Conservation (phyloP, 148 eudicot species). For the Chenopodium suecicum region DNA sequence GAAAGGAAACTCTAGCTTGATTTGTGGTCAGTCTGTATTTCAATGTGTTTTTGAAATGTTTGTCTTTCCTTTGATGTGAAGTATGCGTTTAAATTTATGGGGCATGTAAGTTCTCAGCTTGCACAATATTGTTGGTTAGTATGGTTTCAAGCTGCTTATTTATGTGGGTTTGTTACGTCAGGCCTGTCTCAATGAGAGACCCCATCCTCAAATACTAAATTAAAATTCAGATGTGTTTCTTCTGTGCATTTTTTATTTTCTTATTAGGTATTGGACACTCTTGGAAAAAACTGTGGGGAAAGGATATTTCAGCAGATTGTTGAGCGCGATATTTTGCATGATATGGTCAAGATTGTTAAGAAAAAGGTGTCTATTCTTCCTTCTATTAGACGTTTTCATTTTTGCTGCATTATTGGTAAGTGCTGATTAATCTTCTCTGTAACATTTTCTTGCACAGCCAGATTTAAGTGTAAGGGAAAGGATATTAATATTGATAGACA, state of each 20-base stretch:
- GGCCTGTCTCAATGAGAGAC: neutral
- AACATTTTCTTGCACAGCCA: constrained; percentile 53
- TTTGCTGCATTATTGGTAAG: neutral
- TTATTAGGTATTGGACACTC: constrained; percentile 78
- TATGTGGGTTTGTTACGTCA: neutral
- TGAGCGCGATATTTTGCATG: constrained; percentile 91
- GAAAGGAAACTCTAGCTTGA: no score
- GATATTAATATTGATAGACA: constrained; percentile 74
- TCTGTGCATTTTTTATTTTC: constrained; percentile 1
- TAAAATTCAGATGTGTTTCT: neutral
- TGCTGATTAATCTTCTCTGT: constrained; percentile 22
- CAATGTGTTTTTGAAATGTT: no score
- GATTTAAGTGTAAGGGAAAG: constrained; percentile 81
- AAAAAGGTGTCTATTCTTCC: constrained; percentile 59
- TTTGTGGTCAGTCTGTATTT: neutral
- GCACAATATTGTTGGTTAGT: constrained; percentile 4
- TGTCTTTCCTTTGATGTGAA: neutral
- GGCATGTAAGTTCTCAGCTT: neutral
- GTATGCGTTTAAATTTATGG: neutral
- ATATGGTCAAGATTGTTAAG: constrained; percentile 94
- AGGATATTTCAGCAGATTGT: constrained; percentile 65
- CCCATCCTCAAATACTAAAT: neutral
- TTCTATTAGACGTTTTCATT: neutral
- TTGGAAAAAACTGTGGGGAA: constrained; percentile 90
- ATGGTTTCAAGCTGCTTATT: neutral